phyloP scores from a whole-genome alignment of 2,329 filamentous ascomycete species.

The Cadophora sp. region DNA sequence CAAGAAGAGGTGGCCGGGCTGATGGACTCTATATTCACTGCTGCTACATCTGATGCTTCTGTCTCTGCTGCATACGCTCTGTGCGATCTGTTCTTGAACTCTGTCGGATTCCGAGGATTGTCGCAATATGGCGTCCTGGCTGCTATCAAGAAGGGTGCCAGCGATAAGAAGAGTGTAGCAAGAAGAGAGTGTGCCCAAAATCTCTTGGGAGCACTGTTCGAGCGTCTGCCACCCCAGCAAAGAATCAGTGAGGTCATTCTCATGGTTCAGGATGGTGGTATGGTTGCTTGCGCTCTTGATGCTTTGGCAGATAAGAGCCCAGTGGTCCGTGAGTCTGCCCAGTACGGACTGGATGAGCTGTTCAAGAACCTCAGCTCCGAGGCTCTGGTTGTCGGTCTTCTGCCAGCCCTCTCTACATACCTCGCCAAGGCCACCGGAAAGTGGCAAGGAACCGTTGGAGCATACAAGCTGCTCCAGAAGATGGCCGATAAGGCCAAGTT shows the following conservation, averaged over 20 bases:
- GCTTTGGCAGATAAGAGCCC: slow-evolving; percentile 87
- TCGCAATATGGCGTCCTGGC: slow-evolving; percentile 66
- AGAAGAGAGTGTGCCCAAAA: slow-evolving; percentile 93
- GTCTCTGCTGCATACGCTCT: slow-evolving; percentile 70
- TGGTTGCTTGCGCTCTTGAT: slow-evolving; percentile 79
- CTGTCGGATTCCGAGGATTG: slow-evolving; percentile 68
- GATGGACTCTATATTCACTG: slow-evolving; percentile 69
- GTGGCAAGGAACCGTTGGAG: slow-evolving; percentile 95
- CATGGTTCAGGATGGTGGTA: slow-evolving; percentile 77
- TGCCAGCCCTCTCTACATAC: slow-evolving; percentile 79
- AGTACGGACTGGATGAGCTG: slow-evolving; percentile 91
- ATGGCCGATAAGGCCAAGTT: slow-evolving; percentile 96
- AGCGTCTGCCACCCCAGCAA: slow-evolving; percentile 81
- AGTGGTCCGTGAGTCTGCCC: slow-evolving; percentile 87
- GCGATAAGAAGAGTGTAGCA: slow-evolving; percentile 91
- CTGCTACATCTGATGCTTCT: slow-evolving; percentile 60
- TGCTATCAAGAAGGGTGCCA: slow-evolving; percentile 76
- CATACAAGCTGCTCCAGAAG: slow-evolving; percentile 82
- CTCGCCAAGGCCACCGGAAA: slow-evolving; percentile 86
- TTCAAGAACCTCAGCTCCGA: slow-evolving; percentile 82
- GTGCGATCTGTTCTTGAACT: slow-evolving; percentile 68
- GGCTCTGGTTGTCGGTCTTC: slow-evolving; percentile 80
- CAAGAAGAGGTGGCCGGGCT: slow-evolving; percentile 70
- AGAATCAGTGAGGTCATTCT: slow-evolving; percentile 82
- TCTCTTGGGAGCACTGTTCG: slow-evolving; percentile 90